Conservation (phyloP, 768 basidiomycete genomes). For the Tricholomella constricta region DNA sequence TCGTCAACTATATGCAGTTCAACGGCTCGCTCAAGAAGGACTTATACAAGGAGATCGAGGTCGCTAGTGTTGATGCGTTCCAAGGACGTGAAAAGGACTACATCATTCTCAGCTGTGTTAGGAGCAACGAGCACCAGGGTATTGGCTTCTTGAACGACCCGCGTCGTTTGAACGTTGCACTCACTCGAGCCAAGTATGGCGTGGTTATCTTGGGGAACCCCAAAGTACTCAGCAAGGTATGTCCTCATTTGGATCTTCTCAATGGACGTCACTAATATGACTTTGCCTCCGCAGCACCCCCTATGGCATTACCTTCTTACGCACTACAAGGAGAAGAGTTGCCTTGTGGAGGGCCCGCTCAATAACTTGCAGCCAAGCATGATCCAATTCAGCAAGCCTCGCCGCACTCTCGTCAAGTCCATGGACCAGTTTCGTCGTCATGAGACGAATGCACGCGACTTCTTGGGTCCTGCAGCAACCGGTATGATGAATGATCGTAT, state of each 20-base stretch:
- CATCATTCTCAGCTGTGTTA: conserved; percentile 95
- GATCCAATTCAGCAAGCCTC: conserved; percentile 99
- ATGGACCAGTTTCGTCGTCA: conserved; percentile 94
- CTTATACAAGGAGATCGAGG: conserved; percentile 98
- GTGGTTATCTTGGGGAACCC: conserved; percentile 99
- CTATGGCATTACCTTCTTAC: conserved; percentile 98
- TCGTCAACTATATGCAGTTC: conserved; percentile 99
- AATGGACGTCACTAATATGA: conserved; percentile 4
- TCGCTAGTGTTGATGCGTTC: conserved; percentile 98
- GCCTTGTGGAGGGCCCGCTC: conserved; percentile 93
- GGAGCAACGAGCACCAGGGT: conserved; percentile 99
- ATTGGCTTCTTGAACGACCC: conserved; percentile 99
- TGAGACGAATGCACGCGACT: conserved; percentile 90
- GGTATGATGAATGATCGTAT: conserved; percentile 52
- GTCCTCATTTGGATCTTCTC: conserved; percentile 15
- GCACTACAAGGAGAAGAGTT: conserved; percentile 95
- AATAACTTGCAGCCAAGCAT: conserved; percentile 97
- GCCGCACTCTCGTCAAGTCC: conserved; percentile 83
- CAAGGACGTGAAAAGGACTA: conserved; percentile 99
- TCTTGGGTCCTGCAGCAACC: conserved; percentile 40
- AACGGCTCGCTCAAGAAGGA: conserved; percentile 99
- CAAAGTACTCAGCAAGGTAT: conserved; percentile 96
- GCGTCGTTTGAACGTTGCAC: conserved; percentile 91
- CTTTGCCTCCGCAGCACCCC: conserved; percentile 68
- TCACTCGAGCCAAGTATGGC: conserved; percentile 97